Evolutionary conservation across 2,329 filamentous ascomycete genomes (phyloP), one percentile per base, ranked within the genome.

Genomic region (Aspergillus sp.): DNA sequence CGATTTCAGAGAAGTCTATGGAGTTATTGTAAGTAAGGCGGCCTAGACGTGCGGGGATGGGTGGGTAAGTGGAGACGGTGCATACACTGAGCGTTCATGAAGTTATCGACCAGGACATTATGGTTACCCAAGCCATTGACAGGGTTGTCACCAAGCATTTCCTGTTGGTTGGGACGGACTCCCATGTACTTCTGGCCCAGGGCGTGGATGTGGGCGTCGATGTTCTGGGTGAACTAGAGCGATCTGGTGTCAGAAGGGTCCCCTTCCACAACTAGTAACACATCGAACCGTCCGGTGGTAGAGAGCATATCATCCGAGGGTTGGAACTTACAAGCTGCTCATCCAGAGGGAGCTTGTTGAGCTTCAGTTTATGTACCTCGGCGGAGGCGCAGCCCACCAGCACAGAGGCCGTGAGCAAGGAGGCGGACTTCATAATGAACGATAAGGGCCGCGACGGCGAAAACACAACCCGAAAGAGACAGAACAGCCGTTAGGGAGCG

Each of bases 151-250:
- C 86, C 86, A 81, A 96, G 95, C 74, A 95, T 85, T 62, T 92
- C 83, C 68, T 81, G 76, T 64, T 90, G 87, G 60, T 87, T 78
- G 45, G 88, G 86, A 63, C 88, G 86, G 65, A 85, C 73, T 60
- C 92, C 91, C 84, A 97, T 88, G 81, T 96, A 96, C 83, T 97
- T 99, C 81, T 97, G 93, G 60, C 89, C 86, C 55, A 99, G 85
- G 58, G 86, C 84, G 72, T 87, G 85, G 63, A 90, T 82, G 69
- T 97, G 93, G 57, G 85, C 79, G 69, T 90, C 84, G 70, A 99
- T 85, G 70, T 88, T 89, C 69, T 88, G 83, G 61, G 84, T 79
- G 71, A 89, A 83, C 90, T 94, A 58, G 40, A 50, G 17, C 47
- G 46, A 14, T 46, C 32, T 61, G 47, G 52, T 51, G 61, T 42